phyloP scores from a whole-genome alignment of 2,329 filamentous ascomycete genomes.

The Venturia aucupariae region DNA sequence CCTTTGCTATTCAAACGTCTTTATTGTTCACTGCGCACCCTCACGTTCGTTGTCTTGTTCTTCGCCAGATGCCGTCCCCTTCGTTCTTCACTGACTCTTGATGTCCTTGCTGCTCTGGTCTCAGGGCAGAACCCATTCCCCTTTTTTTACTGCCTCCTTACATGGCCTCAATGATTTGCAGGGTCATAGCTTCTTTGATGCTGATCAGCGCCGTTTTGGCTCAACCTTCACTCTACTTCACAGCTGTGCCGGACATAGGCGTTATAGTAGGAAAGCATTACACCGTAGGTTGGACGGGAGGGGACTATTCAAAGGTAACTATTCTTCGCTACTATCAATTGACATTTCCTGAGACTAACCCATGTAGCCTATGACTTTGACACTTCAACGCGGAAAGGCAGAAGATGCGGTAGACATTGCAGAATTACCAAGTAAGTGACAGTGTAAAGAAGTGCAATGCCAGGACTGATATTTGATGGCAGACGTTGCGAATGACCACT shows the following conservation, averaged over 20 bases:
- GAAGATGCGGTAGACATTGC: not conserved
- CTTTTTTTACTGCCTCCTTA: not conserved
- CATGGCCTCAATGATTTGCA: not conserved
- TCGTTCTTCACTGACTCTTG: not conserved
- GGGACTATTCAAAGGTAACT: not conserved
- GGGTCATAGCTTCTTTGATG: not conserved
- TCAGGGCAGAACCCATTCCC: not conserved
- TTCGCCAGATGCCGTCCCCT: not conserved
- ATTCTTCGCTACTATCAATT: not conserved
- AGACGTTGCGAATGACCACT: not conserved
- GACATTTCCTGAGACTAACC: not conserved
- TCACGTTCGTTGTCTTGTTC: not conserved
- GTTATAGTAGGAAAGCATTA: conserved; percentile 3
- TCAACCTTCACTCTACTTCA: not conserved
- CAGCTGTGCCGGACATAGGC: not conserved
- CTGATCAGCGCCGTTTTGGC: not conserved
- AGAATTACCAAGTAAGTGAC: not conserved
- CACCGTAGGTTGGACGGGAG: not conserved
- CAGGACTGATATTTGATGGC: not conserved
- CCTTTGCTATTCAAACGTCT: not conserved
- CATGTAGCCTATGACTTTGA: not conserved
- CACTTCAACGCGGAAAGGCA: not conserved
- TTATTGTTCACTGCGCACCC: too few species aligned
- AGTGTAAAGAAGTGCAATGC: not conserved
- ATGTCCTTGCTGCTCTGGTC: not conserved